Base-by-base conservation (phyloP, 352 stramenopile species). In the Globisporangium parvum region DNA sequence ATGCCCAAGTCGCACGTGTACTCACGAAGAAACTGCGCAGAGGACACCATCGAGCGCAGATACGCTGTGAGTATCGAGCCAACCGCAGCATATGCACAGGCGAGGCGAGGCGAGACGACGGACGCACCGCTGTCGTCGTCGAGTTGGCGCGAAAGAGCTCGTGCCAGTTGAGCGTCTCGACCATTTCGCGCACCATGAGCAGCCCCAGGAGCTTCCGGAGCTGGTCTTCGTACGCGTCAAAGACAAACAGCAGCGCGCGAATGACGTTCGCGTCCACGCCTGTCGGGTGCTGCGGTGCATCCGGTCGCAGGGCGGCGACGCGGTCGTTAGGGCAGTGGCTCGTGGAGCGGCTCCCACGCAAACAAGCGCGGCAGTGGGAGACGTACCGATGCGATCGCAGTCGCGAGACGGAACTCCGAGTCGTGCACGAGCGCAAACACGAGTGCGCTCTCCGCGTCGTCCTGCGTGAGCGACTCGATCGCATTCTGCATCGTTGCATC, bases 71-170 rank as follows among this genome's bases (percentile, higher is more conserved):
- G 40, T 18, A 6, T 28, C 23, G 20, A n/a, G n/a, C n/a, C n/a
- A n/a, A n/a, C n/a, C n/a, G n/a, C n/a, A n/a, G n/a, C n/a, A n/a
- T n/a, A n/a, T n/a, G n/a, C n/a, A n/a, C n/a, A n/a, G n/a, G n/a
- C n/a, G n/a, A n/a, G n/a, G n/a, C n/a, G n/a, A n/a, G n/a, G n/a
- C n/a, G n/a, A n/a, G n/a, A n/a, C n/a, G n/a, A n/a, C n/a, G n/a
- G n/a, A n/a, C 73, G 51, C 59, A 82, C 75, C 33, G 79, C 80
- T 17, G 80, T 91, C 12, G 75, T 80, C 48, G 78, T 63, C 58
- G 80, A 91, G 58, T 88, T 91, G 60, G 80, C 80, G 63, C 80
- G 78, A 57, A 91, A 91, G 49, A 91, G 75, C 54, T 91, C 78
- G 70, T 87, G 88, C 80, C 80, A 91, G 63, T 91, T 88, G 47